Evolutionary conservation across 1,284 basidiomycete genomes (phyloP), one percentile per base, ranked within the genome.

Genomic region (Pseudozyma flocculosa): DNA sequence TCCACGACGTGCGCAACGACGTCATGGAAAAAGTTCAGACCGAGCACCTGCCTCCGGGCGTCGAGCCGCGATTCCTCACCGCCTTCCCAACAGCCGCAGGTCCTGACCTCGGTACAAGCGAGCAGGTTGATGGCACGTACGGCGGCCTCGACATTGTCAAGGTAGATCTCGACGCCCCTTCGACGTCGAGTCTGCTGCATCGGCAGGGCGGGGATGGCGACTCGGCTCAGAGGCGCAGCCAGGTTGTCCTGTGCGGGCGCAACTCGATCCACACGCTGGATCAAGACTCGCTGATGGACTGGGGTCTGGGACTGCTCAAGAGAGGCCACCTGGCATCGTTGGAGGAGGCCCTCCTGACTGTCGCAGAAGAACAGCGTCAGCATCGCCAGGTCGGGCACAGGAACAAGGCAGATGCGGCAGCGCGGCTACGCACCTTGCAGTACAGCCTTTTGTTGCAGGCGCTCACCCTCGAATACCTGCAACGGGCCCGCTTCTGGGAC

Each of bases 1-100:
- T 76, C 9, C 73, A 76, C 38, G 40, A 54, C 24, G 38, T 73
- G 8, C 42, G 51, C 21, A 39, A 45, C 8, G 57, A 60, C 24
- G 55, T 50, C 2, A 51, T 70, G 41, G 46, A 61, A 10, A 60
- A 45, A 43, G 50, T 71, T 4, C 61, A 68, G 38, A 61, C 47
- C 11, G 19, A 70, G 11, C 54, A 55, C 8, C 48, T 74, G 3
- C 62, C 68, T 4, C 57, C 63, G 14, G 51, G 56, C 15, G 40
- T 73, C 23, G 68, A 72, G 42, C 66, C 73, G 7, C 60, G 75
- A 14, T 61, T 68, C 43, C 54, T 77, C 3, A 37, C 50, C 18
- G 18, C 26, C 7, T 17, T 34, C 15, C 9, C 32, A 17, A 29
- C 54, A 54, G 44, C 39, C 46, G 23, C 32, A 56, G 36, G 45